These are phyloP conservation scores for Chaetomium tenue DNA, from an alignment of 495 filamentous ascomycete species.

Conservation along the genomic window DNA sequence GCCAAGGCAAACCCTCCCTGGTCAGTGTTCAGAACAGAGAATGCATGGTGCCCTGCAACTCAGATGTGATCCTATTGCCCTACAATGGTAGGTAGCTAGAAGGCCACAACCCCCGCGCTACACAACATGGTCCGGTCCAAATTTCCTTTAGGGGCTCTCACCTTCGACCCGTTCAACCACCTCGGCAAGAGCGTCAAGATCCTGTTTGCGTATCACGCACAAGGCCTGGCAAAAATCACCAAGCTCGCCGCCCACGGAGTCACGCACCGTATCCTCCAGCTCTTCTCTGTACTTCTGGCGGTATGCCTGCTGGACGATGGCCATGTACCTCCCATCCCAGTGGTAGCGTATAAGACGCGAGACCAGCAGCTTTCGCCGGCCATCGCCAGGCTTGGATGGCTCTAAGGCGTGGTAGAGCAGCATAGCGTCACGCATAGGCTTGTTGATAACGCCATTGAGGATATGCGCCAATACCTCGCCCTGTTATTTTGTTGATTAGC, in stretches of 20 bases:
- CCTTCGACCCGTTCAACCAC: constrained; percentile 39
- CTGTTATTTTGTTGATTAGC: constrained; percentile 43
- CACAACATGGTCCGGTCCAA: too few relatives aligned
- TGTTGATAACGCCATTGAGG: constrained; percentile 94
- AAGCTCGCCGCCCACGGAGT: constrained; percentile 51
- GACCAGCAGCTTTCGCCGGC: constrained; percentile 76
- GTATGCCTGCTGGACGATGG: constrained; percentile 67
- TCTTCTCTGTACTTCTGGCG: constrained; percentile 65
- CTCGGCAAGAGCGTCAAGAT: constrained; percentile 53
- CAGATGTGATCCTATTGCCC: too few relatives aligned
- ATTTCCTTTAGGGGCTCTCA: too few relatives aligned
- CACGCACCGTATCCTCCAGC: constrained; percentile 59
- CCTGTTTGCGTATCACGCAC: constrained; percentile 53
- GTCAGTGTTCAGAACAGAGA: too few relatives aligned
- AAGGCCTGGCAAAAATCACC: constrained; percentile 53
- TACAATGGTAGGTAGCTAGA: too few relatives aligned
- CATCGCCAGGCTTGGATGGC: constrained; percentile 55
- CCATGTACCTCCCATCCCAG: constrained; percentile 77
- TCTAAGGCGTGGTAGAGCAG: constrained; percentile 87
- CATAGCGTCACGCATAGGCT: constrained; percentile 87
- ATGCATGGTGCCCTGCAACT: too few relatives aligned
- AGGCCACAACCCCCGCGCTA: too few relatives aligned
- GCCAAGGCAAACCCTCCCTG: too few relatives aligned
- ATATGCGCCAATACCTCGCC: constrained; percentile 96
- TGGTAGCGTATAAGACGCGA: constrained; percentile 77